Percentiles rank a stretch among this genome's conserved stretches.
These are phyloP conservation scores for Leccinum fallax DNA, from an alignment of 1,284 basidiomycete species.

Conservation along the genomic window DNA sequence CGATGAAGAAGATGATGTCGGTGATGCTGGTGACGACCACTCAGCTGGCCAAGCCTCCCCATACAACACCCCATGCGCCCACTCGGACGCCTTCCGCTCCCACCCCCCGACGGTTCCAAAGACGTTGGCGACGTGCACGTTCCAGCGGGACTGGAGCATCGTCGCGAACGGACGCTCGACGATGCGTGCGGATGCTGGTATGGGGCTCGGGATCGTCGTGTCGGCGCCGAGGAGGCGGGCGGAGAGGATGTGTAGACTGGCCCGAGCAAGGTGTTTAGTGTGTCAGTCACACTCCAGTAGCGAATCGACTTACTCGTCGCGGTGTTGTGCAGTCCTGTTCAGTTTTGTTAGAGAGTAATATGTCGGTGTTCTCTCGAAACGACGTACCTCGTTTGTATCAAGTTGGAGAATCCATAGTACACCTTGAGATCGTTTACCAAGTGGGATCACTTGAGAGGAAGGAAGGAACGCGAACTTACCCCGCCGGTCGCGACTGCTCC, in stretches of 20 bases:
- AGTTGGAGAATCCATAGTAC: slow-evolving; percentile 63
- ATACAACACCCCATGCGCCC: slow-evolving; percentile 47
- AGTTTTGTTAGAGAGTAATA: not conserved
- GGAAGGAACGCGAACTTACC: slow-evolving; percentile 35
- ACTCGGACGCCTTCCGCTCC: slow-evolving; percentile 45
- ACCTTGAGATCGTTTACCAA: slow-evolving; percentile 31
- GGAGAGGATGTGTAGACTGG: slow-evolving; percentile 50
- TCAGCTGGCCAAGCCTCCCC: slow-evolving; percentile 25
- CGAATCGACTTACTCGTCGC: slow-evolving; percentile 47
- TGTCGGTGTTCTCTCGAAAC: not conserved
- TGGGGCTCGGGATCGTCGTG: slow-evolving; percentile 44
- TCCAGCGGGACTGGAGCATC: slow-evolving; percentile 53
- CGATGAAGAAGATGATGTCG: not conserved
- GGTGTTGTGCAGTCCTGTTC: slow-evolving; percentile 48
- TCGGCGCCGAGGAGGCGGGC: slow-evolving; percentile 50
- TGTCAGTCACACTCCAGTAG: not conserved
- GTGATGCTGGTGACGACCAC: not conserved
- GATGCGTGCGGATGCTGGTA: slow-evolving; percentile 53
- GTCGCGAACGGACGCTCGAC: slow-evolving; percentile 44
- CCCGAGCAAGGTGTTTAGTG: not conserved
- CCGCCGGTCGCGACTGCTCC: slow-evolving; percentile 61
- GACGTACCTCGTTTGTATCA: slow-evolving; percentile 53
- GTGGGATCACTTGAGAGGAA: not conserved
- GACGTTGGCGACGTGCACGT: slow-evolving; percentile 47
- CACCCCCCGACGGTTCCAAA: slow-evolving; percentile 44